Base-by-base conservation (phyloP, 2,329 filamentous ascomycete species). In the Diplodia sapinea region DNA sequence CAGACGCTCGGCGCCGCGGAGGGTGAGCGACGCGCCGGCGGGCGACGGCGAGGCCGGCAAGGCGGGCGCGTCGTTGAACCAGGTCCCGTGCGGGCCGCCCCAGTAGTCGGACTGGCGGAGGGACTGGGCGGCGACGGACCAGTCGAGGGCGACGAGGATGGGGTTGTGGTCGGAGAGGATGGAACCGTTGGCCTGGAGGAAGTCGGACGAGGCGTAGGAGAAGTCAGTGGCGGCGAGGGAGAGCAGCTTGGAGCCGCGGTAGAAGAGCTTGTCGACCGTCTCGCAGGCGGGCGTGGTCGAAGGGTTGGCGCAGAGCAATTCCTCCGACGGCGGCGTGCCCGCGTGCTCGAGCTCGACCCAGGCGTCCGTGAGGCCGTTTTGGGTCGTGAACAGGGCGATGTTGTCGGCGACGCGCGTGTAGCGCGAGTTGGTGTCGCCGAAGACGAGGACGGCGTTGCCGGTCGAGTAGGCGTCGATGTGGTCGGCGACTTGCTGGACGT, bases 241-340 rank as follows among this genome's bases (percentile, higher is more conserved):
- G 4, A 87, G 70, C 3, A 83, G 71, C n/a, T 81, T 72, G 20
- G 81, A 82, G 38, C 82, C 81, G 47, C 87, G 84, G 78, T 87
- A 89, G 71, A 89, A 85, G 56, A 89, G 79, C 78, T 91, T 91
- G 77, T 91, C 89, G 47, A 91, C 87, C 3, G 84, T 87, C 78
- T 91, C 89, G 76, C 89, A 91, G 4, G 76, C 74, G 72, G 82
- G 82, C 56, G 77, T 82, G 0, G 80, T 79, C 36, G 83, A 83
- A 0, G 88, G 88, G 71, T 88, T 89, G n/a, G 77, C 76, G 76
- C 89, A 91, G 17, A 86, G 66, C 3, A 78, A 69, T 61, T 75
- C 75, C 12, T 64, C 57, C 13, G 69, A 66, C 8, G 76, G 76
- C 3, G 70, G 65, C 0, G 69, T 69, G 6, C 72, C 73, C 29